Evolutionary conservation across 2,329 filamentous ascomycete genomes (phyloP), one percentile per base, ranked within the genome.

Genomic region (Fusarium sp.): DNA sequence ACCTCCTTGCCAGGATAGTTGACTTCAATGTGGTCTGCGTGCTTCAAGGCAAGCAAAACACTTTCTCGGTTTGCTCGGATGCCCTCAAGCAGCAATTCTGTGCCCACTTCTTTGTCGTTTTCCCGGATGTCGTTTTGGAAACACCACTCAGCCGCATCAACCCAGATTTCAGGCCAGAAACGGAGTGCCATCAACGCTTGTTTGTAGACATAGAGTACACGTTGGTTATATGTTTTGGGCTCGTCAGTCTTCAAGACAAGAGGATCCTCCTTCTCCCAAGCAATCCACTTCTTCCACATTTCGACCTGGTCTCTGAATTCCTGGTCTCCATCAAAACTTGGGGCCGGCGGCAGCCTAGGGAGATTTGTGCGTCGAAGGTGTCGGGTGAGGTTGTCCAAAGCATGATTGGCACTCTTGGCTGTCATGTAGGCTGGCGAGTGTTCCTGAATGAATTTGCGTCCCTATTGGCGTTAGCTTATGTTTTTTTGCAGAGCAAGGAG

Each of bases 121-220:
- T 89, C 83, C 13, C 81, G 78, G 73, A 95, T 83, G 46, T 89
- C 89, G 75, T 96, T 94, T 59, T 92, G 88, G 76, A 94, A 94
- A 80, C 93, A 97, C 89, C 95, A 98, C 72, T 97, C 93, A 2
- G 95, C 93, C 13, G 94, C 95, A 66, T 98, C 94, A 53, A 94
- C 95, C 96, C 96, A 99, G 74, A 98, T 91, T 78, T 97, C 93
- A 7, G 96, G 95, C 89, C 95, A 96, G 81, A 98, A 99, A 54
- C 95, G 91, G 60, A 99, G 84, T 7, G 94, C 92, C 92, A 98
- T 97, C 49, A 97, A 84, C 7, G 95, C 94, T 80, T 98, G 95
- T 80, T 94, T 96, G 85, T 97, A 98, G 70, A 93, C 92, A 80
- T 97, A 97, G 11, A 98, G 81, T 44, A 98, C 89, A 42, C 96